Conservation (phyloP, 495 filamentous ascomycete genomes). For the Mycothermus thermophilus region DNA sequence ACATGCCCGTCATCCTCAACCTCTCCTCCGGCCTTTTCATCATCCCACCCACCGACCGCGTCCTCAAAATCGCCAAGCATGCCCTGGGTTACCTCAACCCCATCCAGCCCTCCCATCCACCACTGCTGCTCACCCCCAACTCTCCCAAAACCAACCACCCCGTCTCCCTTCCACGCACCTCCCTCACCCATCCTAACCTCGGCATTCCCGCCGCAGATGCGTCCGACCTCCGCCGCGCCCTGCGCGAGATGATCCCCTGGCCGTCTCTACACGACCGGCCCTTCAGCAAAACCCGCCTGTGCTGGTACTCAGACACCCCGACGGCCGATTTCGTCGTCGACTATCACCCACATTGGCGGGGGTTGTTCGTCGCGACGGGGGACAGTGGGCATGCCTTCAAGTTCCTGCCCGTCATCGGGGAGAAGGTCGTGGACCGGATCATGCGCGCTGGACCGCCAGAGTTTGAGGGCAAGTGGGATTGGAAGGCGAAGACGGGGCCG, state of each 20-base stretch:
- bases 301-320: slow-evolving; percentile 81
- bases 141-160: background rate
- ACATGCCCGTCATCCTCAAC: slow-evolving; percentile 67
- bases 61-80: slow-evolving; percentile 75
- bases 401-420: slow-evolving; percentile 75
- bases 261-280: slow-evolving; percentile 42
- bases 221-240: slow-evolving; percentile 43
- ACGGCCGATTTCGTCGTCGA: slow-evolving; percentile 68
- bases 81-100: slow-evolving; percentile 72
- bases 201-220: slow-evolving; percentile 46
- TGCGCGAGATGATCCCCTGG: slow-evolving; percentile 48
- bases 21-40: slow-evolving; percentile 69
- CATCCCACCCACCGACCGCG: slow-evolving; percentile 55
- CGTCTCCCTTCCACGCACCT: slow-evolving; percentile 36
- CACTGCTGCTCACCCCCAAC: slow-evolving; percentile 27
- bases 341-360: slow-evolving; percentile 52
- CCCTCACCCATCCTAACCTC: slow-evolving; percentile 26
- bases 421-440: slow-evolving; percentile 58
- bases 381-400: slow-evolving; percentile 83
- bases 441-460: slow-evolving; percentile 41
- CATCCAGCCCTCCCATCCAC: slow-evolving; percentile 22
- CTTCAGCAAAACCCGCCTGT: slow-evolving; percentile 59
- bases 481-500: slow-evolving; percentile 27
- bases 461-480: slow-evolving; percentile 54
- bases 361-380: slow-evolving; percentile 69